These are phyloP conservation scores for Exophiala spinifera DNA, from an alignment of 2,329 filamentous ascomycete genomes.

Conservation along the genomic window DNA sequence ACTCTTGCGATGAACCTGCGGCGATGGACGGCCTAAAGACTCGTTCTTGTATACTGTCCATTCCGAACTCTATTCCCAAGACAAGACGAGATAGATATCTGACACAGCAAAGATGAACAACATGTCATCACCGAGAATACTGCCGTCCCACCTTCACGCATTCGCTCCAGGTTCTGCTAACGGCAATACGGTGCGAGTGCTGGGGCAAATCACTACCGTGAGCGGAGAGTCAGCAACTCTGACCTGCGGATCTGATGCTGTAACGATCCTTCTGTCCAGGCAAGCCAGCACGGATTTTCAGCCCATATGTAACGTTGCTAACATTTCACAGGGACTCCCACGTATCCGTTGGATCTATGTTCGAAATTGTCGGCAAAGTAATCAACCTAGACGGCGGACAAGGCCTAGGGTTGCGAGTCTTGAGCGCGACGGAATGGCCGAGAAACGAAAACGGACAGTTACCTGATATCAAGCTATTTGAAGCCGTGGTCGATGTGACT, in stretches of 20 bases:
- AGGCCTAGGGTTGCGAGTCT: conserved; percentile 41
- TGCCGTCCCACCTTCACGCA: conserved; percentile 71
- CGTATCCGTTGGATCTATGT: conserved; percentile 43
- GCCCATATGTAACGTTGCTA: neutral
- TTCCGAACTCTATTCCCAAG: neutral
- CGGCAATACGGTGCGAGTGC: conserved; percentile 70
- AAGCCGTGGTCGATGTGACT: conserved; percentile 79
- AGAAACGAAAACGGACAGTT: conserved; percentile 24
- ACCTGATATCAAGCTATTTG: conserved; percentile 70
- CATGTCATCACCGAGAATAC: conserved; percentile 77
- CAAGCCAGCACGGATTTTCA: conserved; percentile 2
- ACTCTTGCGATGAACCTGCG: neutral
- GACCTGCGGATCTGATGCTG: conserved; percentile 68
- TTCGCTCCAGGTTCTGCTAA: conserved; percentile 60
- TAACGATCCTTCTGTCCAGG: conserved; percentile 71
- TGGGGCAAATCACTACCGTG: conserved; percentile 80
- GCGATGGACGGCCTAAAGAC: no score
- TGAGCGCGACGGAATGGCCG: conserved; percentile 42
- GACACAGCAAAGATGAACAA: conserved; percentile 33
- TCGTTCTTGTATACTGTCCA: neutral
- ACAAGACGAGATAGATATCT: neutral
- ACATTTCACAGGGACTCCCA: conserved; percentile 35
- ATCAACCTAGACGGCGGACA: conserved; percentile 41
- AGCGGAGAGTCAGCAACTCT: conserved; percentile 76
- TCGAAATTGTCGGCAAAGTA: conserved; percentile 49